Percentiles rank a stretch among this genome's conserved stretches.
phyloP scores from a whole-genome alignment of 179 eudicot genomes.

The Silene noctiflora region DNA sequence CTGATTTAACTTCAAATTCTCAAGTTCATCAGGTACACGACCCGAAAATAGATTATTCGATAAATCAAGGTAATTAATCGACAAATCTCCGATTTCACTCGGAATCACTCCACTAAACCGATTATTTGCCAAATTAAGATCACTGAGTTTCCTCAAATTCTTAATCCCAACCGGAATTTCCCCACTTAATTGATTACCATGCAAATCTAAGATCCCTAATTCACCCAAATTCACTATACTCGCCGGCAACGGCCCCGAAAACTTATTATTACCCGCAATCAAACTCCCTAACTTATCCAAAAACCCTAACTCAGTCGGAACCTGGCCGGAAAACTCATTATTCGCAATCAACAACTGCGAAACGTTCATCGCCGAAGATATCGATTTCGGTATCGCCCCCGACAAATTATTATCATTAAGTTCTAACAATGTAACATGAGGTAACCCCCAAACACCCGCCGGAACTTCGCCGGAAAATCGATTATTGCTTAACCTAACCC shows the following conservation, averaged over 20 bases:
- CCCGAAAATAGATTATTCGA: conserved; percentile 71
- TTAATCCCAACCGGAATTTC: conserved; percentile 48
- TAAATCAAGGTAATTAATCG: conserved; percentile 73
- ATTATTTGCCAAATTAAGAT: conserved; percentile 64
- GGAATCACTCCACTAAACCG: conserved; percentile 56
- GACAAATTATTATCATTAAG: conserved; percentile 47
- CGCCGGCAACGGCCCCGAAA: conserved; percentile 57
- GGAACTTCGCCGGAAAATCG: conserved; percentile 62
- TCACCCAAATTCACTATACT: conserved; percentile 37
- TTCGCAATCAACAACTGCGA: conserved; percentile 40
- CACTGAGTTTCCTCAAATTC: conserved; percentile 49
- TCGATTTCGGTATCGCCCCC: conserved; percentile 49
- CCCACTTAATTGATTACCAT: conserved; percentile 52
- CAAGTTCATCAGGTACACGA: conserved; percentile 48
- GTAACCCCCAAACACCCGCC: conserved; percentile 58
- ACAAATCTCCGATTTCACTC: conserved; percentile 49
- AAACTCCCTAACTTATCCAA: conserved; percentile 43
- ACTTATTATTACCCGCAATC: conserved; percentile 38
- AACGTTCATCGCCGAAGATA: conserved; percentile 56
- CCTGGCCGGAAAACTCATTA: conserved; percentile 47
- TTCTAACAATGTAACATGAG: conserved; percentile 52
- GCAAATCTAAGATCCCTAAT: conserved; percentile 50
- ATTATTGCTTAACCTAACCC: conserved; percentile 54
- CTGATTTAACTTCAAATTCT: conserved; percentile 70
- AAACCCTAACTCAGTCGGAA: conserved; percentile 62